Base-by-base conservation (phyloP, 176 grass and related monocot genomes). In the Musa beccarii region DNA sequence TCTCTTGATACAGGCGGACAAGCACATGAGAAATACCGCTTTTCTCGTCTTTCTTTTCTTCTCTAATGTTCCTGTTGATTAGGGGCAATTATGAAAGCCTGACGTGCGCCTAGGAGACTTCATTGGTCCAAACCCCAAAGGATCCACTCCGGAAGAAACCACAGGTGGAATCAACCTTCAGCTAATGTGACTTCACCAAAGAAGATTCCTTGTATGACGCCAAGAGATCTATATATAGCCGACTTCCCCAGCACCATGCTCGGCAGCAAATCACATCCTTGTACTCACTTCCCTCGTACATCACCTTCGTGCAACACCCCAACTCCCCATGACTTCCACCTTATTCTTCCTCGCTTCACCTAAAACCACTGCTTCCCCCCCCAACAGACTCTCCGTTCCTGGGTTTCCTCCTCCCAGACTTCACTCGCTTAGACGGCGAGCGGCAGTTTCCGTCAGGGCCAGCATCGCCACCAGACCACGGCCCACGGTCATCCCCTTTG, bases 401-500 rank as follows among this genome's bases (percentile, higher is more conserved):
- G 52, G 0, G 3, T 2, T 14, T 1, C 22, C 22, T 52, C 8
- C 20, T 26, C 3, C 7, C 7, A 19, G 26, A 6, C 20, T 2
- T 16, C 20, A 9, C 55, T 49, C 75, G 75, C 57, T 49, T 17
- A 43, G 34, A 22, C 4, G 26, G 23, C 57, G 20, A 62, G 2
- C 2, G 26, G 17, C 25, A 9, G 23, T 55, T 0, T 69, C 69
- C 51, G 51, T 83, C 19, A 50, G 43, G 13, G 21, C 50, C 20
- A 29, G 68, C n/a, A 72, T 87, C 19, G 80, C 80, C 15, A 87
- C 80, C 9, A 53, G 76, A n/a, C 54, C 80, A 21, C 43, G 52
- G 19, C 34, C 82, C 15, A 19, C 61, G 0, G 63, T 70, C 17
- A 11, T 76, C 22, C 80, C 85, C 6, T 14, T 71, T 34, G 62